Evolutionary conservation across 106 monocot genomes (phyloP).

Genomic region (Allium sativum): DNA sequence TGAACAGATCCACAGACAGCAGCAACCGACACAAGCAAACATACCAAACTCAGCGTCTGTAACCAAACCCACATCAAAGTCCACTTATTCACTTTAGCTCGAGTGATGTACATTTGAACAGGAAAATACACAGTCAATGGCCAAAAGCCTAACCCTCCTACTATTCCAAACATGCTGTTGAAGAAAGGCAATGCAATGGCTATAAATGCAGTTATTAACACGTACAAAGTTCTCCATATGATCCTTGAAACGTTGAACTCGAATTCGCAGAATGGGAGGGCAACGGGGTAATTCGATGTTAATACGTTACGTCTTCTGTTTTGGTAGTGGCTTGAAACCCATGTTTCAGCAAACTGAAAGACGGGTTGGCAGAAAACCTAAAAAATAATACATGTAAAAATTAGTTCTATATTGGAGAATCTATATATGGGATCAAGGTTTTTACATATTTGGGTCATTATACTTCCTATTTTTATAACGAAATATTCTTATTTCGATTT

Average conservation of each 20-base stretch:
- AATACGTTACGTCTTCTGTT: background rate
- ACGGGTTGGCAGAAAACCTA: conserved; percentile 45
- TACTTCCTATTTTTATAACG: too few relatives aligned
- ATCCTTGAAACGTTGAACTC: conserved; percentile 16
- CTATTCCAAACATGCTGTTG: conserved; percentile 35
- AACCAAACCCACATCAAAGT: conserved; percentile 24
- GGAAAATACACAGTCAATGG: conserved; percentile 30
- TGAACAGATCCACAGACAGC: conserved; percentile 27
- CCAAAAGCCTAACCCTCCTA: conserved; percentile 37
- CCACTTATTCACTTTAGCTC: conserved; percentile 16
- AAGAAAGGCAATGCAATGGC: conserved; percentile 42
- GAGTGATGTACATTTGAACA: conserved; percentile 35
- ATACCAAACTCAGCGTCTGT: conserved; percentile 23
- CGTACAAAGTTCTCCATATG: conserved; percentile 23
- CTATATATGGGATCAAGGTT: too few relatives aligned
- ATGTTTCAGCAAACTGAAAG: conserved; percentile 28
- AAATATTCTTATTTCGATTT: too few relatives aligned
- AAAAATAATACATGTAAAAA: too few relatives aligned
- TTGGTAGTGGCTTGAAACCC: conserved; percentile 8
- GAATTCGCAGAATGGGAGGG: background rate
- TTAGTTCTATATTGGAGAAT: too few relatives aligned
- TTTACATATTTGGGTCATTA: too few relatives aligned
- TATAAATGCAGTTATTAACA: conserved; percentile 18
- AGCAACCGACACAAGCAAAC: conserved; percentile 22
- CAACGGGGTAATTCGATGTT: conserved; percentile 10